Conservation (phyloP, 1,284 basidiomycete species). For the Papiliotrema fonsecae region DNA sequence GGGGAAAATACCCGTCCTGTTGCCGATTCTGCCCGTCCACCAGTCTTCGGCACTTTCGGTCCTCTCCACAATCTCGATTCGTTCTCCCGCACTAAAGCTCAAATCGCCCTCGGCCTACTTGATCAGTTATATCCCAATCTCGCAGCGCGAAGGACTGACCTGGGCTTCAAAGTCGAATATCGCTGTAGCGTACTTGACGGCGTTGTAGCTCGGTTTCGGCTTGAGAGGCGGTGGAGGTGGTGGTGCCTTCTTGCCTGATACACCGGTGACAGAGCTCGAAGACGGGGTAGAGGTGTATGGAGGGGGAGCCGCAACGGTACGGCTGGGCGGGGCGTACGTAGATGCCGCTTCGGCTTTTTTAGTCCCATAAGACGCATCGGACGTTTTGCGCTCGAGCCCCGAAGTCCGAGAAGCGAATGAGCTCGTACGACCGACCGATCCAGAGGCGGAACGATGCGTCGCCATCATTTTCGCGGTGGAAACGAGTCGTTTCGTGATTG, state of each 20-base stretch:
- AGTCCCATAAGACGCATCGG: slow-evolving; percentile 38
- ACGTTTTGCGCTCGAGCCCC: slow-evolving; percentile 44
- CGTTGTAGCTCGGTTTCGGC: slow-evolving; percentile 63
- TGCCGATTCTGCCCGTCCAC: slow-evolving; percentile 92
- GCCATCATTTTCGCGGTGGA: slow-evolving; percentile 54
- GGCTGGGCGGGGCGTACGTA: slow-evolving; percentile 16
- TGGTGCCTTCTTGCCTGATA: slow-evolving; percentile 71
- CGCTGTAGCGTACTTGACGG: slow-evolving; percentile 76
- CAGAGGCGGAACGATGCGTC: slow-evolving; percentile 30
- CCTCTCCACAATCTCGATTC: slow-evolving; percentile 85
- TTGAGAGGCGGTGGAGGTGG: slow-evolving; percentile 79
- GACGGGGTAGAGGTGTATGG: slow-evolving; percentile 42
- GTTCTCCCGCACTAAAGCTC: slow-evolving; percentile 84
- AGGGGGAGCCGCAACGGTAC: slow-evolving; percentile 56
- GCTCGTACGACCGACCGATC: slow-evolving; percentile 35
- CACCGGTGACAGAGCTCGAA: slow-evolving; percentile 39
- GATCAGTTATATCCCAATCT: not conserved
- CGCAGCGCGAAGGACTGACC: slow-evolving; percentile 46
- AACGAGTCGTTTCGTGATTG: slow-evolving; percentile 71
- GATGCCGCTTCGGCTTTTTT: slow-evolving; percentile 11
- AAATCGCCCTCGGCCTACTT: slow-evolving; percentile 84
- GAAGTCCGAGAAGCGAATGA: slow-evolving; percentile 47
- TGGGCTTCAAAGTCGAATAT: slow-evolving; percentile 92
- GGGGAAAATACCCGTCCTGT: slow-evolving; percentile 86
- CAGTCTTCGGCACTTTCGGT: slow-evolving; percentile 86